phyloP scores from a whole-genome alignment of 352 stramenopile genomes.

The Pythium phragmitis region DNA sequence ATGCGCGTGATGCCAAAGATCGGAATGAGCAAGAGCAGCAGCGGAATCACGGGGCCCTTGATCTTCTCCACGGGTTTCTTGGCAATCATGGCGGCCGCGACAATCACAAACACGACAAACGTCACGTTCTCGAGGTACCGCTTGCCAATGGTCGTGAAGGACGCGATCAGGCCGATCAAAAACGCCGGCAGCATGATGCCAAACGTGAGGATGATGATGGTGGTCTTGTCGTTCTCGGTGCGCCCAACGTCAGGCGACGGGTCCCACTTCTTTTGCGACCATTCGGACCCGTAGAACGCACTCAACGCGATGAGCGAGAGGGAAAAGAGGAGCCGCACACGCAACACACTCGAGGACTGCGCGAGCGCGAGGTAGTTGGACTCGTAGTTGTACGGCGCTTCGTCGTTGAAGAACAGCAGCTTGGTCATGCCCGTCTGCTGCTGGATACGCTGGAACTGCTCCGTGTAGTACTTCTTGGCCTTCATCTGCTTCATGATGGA shows the following conservation, averaged over 20 bases:
- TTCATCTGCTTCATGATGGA: slow-evolving; percentile 82
- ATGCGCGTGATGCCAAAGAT: slow-evolving; percentile 86
- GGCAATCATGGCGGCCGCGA: slow-evolving; percentile 65
- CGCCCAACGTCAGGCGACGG: slow-evolving; percentile 30
- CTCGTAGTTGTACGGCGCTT: slow-evolving; percentile 59
- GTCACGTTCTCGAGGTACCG: slow-evolving; percentile 67
- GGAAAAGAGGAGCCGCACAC: slow-evolving; percentile 61
- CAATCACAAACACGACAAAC: slow-evolving; percentile 54
- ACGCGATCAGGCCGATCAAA: slow-evolving; percentile 48
- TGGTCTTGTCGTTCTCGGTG: slow-evolving; percentile 38
- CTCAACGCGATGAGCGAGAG: slow-evolving; percentile 58
- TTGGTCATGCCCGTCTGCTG: slow-evolving; percentile 70
- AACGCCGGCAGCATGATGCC: slow-evolving; percentile 58
- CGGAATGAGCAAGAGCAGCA: slow-evolving; percentile 81
- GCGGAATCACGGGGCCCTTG: slow-evolving; percentile 63
- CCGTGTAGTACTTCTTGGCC: slow-evolving; percentile 73
- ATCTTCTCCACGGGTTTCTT: slow-evolving; percentile 78
- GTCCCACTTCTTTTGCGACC: slow-evolving; percentile 42
- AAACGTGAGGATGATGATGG: slow-evolving; percentile 58
- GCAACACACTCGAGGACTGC: slow-evolving; percentile 45
- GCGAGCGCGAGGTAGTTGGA: slow-evolving; percentile 57
- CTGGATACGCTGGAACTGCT: slow-evolving; percentile 81
- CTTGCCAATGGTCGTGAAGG: slow-evolving; percentile 46
- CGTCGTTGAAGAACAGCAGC: slow-evolving; percentile 60
- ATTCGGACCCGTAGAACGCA: slow-evolving; percentile 59